Conservation (phyloP, 2,329 filamentous ascomycete genomes). For the Nigrograna mackinnonii region DNA sequence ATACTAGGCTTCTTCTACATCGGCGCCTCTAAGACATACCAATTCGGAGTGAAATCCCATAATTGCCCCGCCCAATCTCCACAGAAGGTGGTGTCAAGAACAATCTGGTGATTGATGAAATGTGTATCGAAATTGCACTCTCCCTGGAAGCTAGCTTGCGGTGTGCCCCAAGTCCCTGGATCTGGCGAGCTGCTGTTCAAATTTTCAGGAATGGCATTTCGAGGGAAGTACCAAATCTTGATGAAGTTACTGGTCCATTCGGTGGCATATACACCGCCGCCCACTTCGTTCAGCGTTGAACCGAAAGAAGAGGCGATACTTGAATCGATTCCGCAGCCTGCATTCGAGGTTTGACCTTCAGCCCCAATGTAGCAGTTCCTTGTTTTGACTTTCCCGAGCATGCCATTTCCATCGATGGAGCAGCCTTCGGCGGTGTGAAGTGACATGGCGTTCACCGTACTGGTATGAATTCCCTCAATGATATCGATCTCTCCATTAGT, state of each 20-base stretch:
- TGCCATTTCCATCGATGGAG: constrained; percentile 13
- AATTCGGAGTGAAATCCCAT: constrained; percentile 52
- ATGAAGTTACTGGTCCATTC: constrained; percentile 25
- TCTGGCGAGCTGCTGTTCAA: constrained; percentile 57
- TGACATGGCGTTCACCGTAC: constrained; percentile 18
- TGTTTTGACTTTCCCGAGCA: constrained; percentile 13
- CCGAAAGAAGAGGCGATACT: constrained; percentile 15
- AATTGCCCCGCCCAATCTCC: constrained; percentile 70
- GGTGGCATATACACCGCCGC: constrained; percentile 32
- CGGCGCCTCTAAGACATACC: constrained; percentile 58
- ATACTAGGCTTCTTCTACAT: constrained; percentile 27
- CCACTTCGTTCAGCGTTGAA: constrained; percentile 13
- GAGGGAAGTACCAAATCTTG: constrained; percentile 25
- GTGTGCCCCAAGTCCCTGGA: constrained; percentile 64
- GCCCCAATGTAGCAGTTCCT: constrained; percentile 21
- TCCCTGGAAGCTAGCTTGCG: constrained; percentile 64
- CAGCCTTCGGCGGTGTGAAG: constrained; percentile 23
- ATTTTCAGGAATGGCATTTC: constrained; percentile 31
- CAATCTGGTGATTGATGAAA: constrained; percentile 42
- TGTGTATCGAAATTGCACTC: constrained; percentile 39
- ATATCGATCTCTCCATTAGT: constrained; percentile 26
- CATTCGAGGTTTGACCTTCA: constrained; percentile 14
- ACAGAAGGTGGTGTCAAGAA: constrained; percentile 47
- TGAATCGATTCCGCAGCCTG: constrained; percentile 15
- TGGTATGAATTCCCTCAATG: constrained; percentile 20